Evolutionary conservation across 2,329 filamentous ascomycete genomes (phyloP), one percentile per base, ranked within the genome.

Genomic region (Nakataea oryzae): DNA sequence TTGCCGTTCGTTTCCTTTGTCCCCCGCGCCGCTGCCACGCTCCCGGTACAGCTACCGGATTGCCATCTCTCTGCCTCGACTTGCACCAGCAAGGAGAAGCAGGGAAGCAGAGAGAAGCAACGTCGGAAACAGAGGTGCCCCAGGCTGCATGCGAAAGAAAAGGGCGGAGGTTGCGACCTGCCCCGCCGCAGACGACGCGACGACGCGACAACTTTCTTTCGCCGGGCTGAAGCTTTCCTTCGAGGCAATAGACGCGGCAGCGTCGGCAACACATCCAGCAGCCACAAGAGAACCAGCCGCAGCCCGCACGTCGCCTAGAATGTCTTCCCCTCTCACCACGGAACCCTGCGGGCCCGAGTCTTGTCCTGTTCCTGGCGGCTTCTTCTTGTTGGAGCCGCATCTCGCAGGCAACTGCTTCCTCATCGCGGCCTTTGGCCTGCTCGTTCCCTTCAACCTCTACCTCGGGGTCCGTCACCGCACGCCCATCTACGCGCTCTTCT

Each of bases 331-430:
- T 34, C 27, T 57, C 34, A 63, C 54, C 24, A 57, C 54, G 62
- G 32, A 54, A n/a, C 30, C 56, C 54, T 65, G 64, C 59, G 62
- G 59, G 13, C 17, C 58, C 47, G 67, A 63, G 13, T 63, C 66
- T 59, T 78, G 75, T 63, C 74, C 73, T 59, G 69, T 72, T 55
- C 63, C 67, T 41, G 68, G 67, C 55, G 74, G 73, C 61, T 78
- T 76, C 64, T 74, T 77, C 62, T 64, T 66, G 55, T 75, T 78
- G 62, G 64, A 66, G 55, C 73, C 73, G 26, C 69, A 70, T 47
- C 65, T 78, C 57, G 71, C 68, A 17, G 78, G 75, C 55, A 80
- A 78, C 65, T 72, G 68, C 32, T 66, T 76, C 54, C 67, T 81
- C 59, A 70, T 80, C 27, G 72, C 70, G 11, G 64, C 72, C 11